These are phyloP conservation scores for Capronia coronata DNA, from an alignment of 2,329 filamentous ascomycete genomes.

Conservation along the genomic window DNA sequence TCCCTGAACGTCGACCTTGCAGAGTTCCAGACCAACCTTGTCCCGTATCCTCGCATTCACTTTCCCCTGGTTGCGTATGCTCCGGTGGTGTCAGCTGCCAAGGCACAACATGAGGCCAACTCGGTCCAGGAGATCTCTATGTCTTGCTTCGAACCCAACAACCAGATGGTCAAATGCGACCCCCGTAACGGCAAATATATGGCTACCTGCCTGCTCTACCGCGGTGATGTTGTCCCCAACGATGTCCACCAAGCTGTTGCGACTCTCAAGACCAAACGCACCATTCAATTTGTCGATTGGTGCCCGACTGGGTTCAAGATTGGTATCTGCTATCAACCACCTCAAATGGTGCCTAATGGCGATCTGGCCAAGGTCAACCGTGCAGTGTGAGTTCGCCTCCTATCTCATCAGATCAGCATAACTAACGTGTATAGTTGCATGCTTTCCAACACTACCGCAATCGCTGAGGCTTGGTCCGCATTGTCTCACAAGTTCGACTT, in stretches of 20 bases:
- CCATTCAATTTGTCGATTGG: conserved; percentile 99
- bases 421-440: conserved; percentile 62
- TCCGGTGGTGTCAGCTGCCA: conserved; percentile 87
- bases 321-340: conserved; percentile 99
- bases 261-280: conserved; percentile 97
- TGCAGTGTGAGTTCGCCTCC: conserved; percentile 69
- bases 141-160: conserved; percentile 99
- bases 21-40: conserved; percentile 99
- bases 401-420: background rate
- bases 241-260: conserved; percentile 89
- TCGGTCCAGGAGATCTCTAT: conserved; percentile 97
- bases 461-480: conserved; percentile 95
- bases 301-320: conserved; percentile 99
- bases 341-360: conserved; percentile 90
- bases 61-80: conserved; percentile 97
- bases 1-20: conserved; percentile 99
- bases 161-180: conserved; percentile 99
- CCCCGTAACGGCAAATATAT: conserved; percentile 99
- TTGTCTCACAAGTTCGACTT: conserved; percentile 98
- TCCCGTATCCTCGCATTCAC: conserved; percentile 97
- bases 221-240: conserved; percentile 95
- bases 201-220: conserved; percentile 96
- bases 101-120: conserved; percentile 96
- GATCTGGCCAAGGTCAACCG: conserved; percentile 97
- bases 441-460: conserved; percentile 89